Base-by-base conservation (phyloP, 1,284 basidiomycete genomes). In the Moniliella sp. region DNA sequence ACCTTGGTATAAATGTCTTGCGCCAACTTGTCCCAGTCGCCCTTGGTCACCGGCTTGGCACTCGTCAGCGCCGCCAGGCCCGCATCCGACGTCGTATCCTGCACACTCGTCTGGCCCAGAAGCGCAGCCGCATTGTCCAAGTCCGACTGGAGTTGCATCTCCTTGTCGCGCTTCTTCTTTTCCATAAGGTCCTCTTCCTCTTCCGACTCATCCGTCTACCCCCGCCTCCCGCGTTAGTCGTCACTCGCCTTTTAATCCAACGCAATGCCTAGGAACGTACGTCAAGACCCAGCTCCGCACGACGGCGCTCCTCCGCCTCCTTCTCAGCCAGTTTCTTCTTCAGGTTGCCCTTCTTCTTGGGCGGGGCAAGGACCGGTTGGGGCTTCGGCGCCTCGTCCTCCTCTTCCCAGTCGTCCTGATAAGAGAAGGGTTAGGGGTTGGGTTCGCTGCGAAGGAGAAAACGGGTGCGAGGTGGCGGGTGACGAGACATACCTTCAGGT, bases 291-390 rank as follows among this genome's bases (percentile, higher is more conserved):
- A 36, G 38, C 31, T 45, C 43, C 16, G 34, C 37, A 15, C 49
- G 38, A 12, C 42, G 25, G 2, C 39, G 31, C 32, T 37, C 39
- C 31, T 37, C 36, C 8, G 39, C 56, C 25, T 57, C 54, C 31
- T 50, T 48, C 30, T 53, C 50, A 18, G 48, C 48, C 18, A 57
- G 50, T 37, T 57, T 59, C 27, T 55, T 49, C 35, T 57, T 59
- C 28, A 57, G 46, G 14, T 36, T 40, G 26, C 43, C 45, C 33
- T 52, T 55, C 48, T 57, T 59, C 35, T 48, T 52, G 28, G 50
- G 35, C n/a, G 50, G 50, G 14, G 43, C 25, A 3, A 39, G 17
- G 17, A 17, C 11, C 1, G 36, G 35, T 1, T 43, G 30, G 16
- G 32, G 31, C 33, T 48, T 43, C 9, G 41, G 39, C 25, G 48